Evolutionary conservation across 192 early-diverging fungal genomes (phyloP), one percentile per base, ranked within the genome.

Genomic region (Coemansia sp.): DNA sequence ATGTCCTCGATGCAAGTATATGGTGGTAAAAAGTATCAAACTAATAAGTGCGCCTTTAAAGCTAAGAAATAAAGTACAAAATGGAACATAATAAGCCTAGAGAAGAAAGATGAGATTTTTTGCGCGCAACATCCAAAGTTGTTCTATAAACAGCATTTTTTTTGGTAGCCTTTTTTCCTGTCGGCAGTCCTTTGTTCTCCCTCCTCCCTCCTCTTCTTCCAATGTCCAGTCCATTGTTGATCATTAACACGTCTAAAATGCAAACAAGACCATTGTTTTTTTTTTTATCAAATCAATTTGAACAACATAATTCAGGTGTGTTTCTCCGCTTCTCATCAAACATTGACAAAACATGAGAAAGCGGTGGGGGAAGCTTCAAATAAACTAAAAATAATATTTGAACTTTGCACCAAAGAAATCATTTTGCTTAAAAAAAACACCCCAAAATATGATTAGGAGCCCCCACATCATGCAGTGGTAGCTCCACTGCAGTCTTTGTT

Each of bases 51-150:
- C 4, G 12, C 12, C 38, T 16, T 44, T 44, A 50, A 41, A 18
- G 38, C n/a, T 25, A 16, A 54, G n/a, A 22, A n/a, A 23, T 4
- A 18, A 41, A n/a, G 44, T 22, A 25, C 21, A 32, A 44, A 44
- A 25, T 38, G 44, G 34, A 44, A 27, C 16, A 44, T 44, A 16
- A 32, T 44, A 38, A n/a, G 30, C 31, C 56, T 57, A 57, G 38
- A 44, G 38, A 44, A 44, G 38, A 44, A 44, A 44, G 38, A 44
- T 44, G 38, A 44, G 38, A 14, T 44, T 44, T 44, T 44, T 44
- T 16, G 34, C 3, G 38, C 38, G 12, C 38, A 16, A 44, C 38
- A 44, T 44, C 38, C 38, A 14, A 58, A 21, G 25, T 58, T 32
- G 14, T 24, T 53, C 22, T 53, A 58, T 24, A 59, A 48, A 22